Percentiles rank a stretch among this genome's conserved stretches.
phyloP scores from a whole-genome alignment of 1,284 basidiomycete genomes.

The Cryptococcus sp. region DNA sequence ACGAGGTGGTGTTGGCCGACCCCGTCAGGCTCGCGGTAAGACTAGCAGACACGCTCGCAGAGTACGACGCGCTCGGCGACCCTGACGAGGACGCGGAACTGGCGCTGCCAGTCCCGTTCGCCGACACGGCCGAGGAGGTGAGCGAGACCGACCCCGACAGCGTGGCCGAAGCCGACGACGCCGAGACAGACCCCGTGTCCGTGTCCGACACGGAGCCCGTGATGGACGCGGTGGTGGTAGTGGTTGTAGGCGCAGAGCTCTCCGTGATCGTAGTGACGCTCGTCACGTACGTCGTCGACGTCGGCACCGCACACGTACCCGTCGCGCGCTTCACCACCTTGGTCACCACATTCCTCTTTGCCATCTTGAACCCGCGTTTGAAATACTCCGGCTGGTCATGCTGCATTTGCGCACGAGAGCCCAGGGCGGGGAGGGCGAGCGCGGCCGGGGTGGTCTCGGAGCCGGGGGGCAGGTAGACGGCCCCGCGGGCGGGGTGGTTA shows the following conservation, averaged over 20 bases:
- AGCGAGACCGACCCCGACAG: background rate
- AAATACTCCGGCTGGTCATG: background rate
- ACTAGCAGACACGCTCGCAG: background rate
- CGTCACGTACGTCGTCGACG: constrained; percentile 4
- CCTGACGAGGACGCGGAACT: background rate
- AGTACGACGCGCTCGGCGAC: background rate
- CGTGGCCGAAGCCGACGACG: constrained; percentile 1
- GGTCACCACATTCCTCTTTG: constrained; percentile 3
- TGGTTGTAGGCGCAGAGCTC: background rate
- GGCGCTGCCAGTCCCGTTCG: background rate
- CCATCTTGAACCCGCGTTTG: background rate
- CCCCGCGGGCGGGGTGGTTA: constrained; percentile 7
- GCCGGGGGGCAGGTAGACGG: constrained; percentile 1
- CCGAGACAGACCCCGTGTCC: background rate
- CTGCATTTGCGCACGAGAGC: constrained; percentile 1
- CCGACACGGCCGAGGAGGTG: background rate
- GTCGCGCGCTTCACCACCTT: constrained; percentile 12
- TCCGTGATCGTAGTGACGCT: background rate
- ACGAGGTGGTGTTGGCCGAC: background rate
- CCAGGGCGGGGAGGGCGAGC: background rate
- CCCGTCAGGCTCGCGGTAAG: background rate
- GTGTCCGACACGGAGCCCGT: background rate
- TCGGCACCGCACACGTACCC: constrained; percentile 9
- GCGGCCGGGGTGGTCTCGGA: background rate
- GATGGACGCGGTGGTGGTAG: background rate